These are phyloP conservation scores for Teunomyces kruisii DNA, from an alignment of 805 yeast species.

Conservation along the genomic window DNA sequence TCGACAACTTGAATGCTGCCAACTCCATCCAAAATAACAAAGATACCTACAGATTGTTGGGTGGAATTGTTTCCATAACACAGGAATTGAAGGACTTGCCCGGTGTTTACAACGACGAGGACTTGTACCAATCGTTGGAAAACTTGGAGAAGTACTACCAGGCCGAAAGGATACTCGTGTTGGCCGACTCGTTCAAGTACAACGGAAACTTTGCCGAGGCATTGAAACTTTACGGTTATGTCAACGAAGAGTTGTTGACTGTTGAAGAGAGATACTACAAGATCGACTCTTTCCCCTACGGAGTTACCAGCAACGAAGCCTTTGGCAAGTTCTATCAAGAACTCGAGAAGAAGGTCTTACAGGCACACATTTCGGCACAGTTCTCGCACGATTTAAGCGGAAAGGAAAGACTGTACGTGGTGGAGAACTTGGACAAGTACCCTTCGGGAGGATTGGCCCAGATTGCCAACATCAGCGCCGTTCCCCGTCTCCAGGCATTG, in stretches of 20 bases:
- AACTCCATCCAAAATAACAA: constrained; percentile 24
- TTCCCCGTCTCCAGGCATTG: constrained; percentile 51
- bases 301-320: constrained; percentile 38
- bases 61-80: constrained; percentile 52
- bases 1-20: constrained; percentile 26
- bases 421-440: constrained; percentile 45
- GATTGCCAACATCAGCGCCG: constrained; percentile 21
- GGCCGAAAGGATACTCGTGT: constrained; percentile 40
- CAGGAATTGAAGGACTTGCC: constrained; percentile 74
- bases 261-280: constrained; percentile 20
- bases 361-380: constrained; percentile 49
- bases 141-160: constrained; percentile 48
- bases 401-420: constrained; percentile 23
- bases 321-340: constrained; percentile 22
- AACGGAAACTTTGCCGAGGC: constrained; percentile 46
- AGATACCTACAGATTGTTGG: constrained; percentile 50
- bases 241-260: constrained; percentile 17
- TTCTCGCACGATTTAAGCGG: constrained; percentile 29
- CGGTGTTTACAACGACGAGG: constrained; percentile 88
- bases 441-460: constrained; percentile 28
- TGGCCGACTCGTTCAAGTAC: constrained; percentile 47
- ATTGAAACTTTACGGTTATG: constrained; percentile 38
- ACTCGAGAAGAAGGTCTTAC: constrained; percentile 16
- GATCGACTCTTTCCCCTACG: constrained; percentile 42
- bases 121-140: constrained; percentile 53